Evolutionary conservation across 257 asterid genomes (phyloP), one percentile per base, ranked within the genome.

Genomic region (Solanum chilense): DNA sequence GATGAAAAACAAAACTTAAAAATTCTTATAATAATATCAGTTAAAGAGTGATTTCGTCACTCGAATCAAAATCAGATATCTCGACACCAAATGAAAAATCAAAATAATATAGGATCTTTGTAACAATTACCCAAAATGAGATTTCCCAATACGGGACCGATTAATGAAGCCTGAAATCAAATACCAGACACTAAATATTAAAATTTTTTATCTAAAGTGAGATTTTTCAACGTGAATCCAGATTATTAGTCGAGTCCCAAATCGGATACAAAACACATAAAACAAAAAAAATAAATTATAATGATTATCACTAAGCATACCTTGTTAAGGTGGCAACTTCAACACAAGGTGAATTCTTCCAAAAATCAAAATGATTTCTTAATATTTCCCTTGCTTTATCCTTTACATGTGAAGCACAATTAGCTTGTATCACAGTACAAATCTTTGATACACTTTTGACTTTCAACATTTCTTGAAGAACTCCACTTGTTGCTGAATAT

Each of bases 331-430:
- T 83, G 49, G 88, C 66, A 68, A 88, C 41, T 87, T 93, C 91
- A 75, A 91, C 31, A 66, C 94, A 93, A 76, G 93, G 92, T 12
- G 93, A 91, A 41, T 88, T 86, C 58, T 91, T 94, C 98, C 96
- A 93, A 35, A 78, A 89, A 66, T 88, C 85, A 62, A 58, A 86
- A 68, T 94, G 93, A 15, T 44, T 82, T 85, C 94, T 91, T 42
- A 94, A 81, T 6, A 94, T 92, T 25, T 91, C 94, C 73, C 91
- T 93, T 0, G 92, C 95, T 73, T 88, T 93, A 45, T 90, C 92
- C 90, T 92, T 93, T 16, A 91, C 4, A 45, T 86, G 58, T 12
- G 74, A 23, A 3, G 82, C 89, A 20, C 92, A 74, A 68, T 92
- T 75, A 2, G 90, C 92, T 86, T 91, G 93, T 58, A 93, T 85